Percentiles rank a stretch among this genome's conserved stretches.
Conservation (phyloP, 371 early-diverging fungal genomes). For the Rhizopus sp. region DNA sequence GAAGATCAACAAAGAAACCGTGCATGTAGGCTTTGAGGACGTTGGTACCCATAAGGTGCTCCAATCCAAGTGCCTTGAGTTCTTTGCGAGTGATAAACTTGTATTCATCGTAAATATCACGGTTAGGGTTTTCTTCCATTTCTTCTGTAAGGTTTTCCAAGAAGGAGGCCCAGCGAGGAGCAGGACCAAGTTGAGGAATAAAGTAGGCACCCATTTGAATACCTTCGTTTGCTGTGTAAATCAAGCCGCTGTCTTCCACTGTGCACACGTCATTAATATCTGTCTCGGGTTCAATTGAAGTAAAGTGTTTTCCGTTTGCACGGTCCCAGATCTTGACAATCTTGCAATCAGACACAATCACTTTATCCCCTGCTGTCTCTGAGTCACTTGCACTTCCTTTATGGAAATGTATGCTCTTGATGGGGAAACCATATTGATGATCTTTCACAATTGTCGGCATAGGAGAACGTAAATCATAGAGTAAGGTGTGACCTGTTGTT, state of each 20-base stretch:
- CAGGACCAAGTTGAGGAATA: constrained; percentile 92
- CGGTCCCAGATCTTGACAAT: constrained; percentile 94
- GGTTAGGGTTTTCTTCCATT: constrained; percentile 90
- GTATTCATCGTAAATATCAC: constrained; percentile 94
- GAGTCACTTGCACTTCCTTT: constrained; percentile 53
- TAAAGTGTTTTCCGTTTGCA: constrained; percentile 78
- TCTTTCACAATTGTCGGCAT: constrained; percentile 88
- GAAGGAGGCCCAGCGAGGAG: constrained; percentile 96
- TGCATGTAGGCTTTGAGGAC: constrained; percentile 98
- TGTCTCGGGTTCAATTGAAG: constrained; percentile 87
- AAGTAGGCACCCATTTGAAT: constrained; percentile 93
- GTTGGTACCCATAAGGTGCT: constrained; percentile 92
- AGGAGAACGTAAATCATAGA: constrained; percentile 93
- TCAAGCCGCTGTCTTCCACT: constrained; percentile 84
- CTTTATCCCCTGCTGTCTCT: constrained; percentile 58
- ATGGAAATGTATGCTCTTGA: constrained; percentile 87
- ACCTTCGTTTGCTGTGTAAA: constrained; percentile 95
- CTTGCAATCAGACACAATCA: constrained; percentile 90
- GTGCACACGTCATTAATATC: constrained; percentile 95
- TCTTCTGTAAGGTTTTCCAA: constrained; percentile 98
- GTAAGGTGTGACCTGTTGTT: constrained; percentile 85
- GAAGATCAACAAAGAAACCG: constrained; percentile 96
- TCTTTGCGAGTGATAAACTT: constrained; percentile 96
- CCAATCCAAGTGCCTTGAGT: constrained; percentile 83
- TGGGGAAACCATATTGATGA: constrained; percentile 97